Base-by-base conservation (phyloP, 2,329 filamentous ascomycete genomes). In the Claviceps humidiphila region DNA sequence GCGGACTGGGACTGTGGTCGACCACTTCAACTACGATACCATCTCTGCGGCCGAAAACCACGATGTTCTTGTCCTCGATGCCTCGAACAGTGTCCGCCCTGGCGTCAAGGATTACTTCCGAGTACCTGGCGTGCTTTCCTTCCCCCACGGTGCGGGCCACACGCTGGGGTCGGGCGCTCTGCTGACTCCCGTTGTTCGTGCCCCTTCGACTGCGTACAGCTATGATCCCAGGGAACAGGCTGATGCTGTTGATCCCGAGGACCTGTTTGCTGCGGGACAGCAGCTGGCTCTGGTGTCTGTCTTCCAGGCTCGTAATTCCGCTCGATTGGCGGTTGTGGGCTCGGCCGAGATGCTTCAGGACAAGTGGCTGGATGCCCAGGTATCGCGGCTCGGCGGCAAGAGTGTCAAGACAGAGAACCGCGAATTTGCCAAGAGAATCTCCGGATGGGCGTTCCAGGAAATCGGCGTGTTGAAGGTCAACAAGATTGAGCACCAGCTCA, bases 371-470 rank as follows among this genome's bases (percentile, higher is more conserved):
- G 83, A 85, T 53, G 86, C 85, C 52, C 82, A 82, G 65, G 88
- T 94, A 48, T 77, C 84, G 68, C 81, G 81, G 63, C 71, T 66
- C 30, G 71, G 67, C 22, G 71, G 69, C 53, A 65, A 76, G 56
- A 72, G 76, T 50, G 73, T 77, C 44, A 78, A 79, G 66, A 85
- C 87, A 13, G 78, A 77, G 59, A 98, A 98, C 72, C 79, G 82
- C 61, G 87, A 87, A 51, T 97, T 98, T 63, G 86, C 87, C 20
- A 84, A 85, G 70, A 82, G 85, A 62, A 68, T 98, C 53, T 84
- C 86, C n/a, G 85, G 80, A n/a, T 98, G 93, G 93, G 82, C 90
- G 0, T 98, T 98, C 75, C 84, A 95, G 71, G 93, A 98, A 74
- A 80, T 84, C 51, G 93, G 93, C 60, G 88, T 98, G 11, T 67